These are phyloP conservation scores for Nannizziopsis barbatae DNA, from an alignment of 2,329 filamentous ascomycete species.

Conservation along the genomic window DNA sequence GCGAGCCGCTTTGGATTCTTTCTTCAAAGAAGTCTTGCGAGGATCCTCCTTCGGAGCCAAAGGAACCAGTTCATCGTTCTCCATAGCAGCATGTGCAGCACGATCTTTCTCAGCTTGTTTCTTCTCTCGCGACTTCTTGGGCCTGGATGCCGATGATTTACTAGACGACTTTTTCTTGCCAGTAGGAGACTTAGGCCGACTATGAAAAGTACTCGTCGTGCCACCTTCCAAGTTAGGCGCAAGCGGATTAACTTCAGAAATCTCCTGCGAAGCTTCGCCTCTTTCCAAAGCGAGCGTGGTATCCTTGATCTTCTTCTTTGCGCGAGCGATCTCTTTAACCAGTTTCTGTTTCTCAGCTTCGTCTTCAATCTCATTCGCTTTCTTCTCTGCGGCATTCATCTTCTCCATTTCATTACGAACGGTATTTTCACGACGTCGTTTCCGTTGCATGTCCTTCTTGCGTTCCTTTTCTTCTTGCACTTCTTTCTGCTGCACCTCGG, in stretches of 20 bases:
- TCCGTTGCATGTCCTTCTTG: constrained; percentile 99
- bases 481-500: constrained; percentile 81
- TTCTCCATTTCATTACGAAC: constrained; percentile 80
- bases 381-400: constrained; percentile 65
- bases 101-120: constrained; percentile 60
- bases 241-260: constrained; percentile 58
- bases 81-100: constrained; percentile 65
- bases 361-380: constrained; percentile 66
- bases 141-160: constrained; percentile 43
- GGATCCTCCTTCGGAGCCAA: constrained; percentile 50
- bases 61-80: constrained; percentile 34
- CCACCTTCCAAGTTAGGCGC: constrained; percentile 76
- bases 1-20: constrained; percentile 31
- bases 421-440: constrained; percentile 86
- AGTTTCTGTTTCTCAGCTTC: constrained; percentile 71
- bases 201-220: constrained; percentile 72
- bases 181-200: constrained; percentile 44
- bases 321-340: constrained; percentile 74
- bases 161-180: constrained; percentile 46
- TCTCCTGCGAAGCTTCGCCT: constrained; percentile 61
- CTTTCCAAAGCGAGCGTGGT: constrained; percentile 80
- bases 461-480: constrained; percentile 92
- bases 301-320: constrained; percentile 83
- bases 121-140: constrained; percentile 76
- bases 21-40: constrained; percentile 34